Conservation (phyloP, 345 rosid genomes). For the Erysimum cheiranthoides region DNA sequence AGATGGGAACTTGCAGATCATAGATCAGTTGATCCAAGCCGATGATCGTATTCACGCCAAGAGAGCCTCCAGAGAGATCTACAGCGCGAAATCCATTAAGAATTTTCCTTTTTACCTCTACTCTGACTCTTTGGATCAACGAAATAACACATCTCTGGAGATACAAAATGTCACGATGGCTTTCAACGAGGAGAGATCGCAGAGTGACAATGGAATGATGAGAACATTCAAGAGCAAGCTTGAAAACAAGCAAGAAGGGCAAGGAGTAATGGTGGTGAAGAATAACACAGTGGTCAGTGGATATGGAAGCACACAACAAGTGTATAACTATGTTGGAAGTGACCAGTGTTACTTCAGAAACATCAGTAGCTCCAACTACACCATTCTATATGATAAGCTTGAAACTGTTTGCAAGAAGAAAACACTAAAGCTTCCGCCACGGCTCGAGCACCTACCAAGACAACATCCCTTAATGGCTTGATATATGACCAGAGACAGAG, state of each 20-base stretch:
- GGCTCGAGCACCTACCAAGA: constrained; percentile 16
- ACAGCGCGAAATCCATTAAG: constrained; percentile 51
- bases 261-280: constrained; percentile 56
- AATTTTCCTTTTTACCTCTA: constrained; percentile 55
- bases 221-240: constrained; percentile 47
- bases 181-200: constrained; percentile 59
- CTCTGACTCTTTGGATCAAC: constrained; percentile 48
- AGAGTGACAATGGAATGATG: constrained; percentile 35
- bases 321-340: constrained; percentile 55
- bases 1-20: constrained; percentile 59
- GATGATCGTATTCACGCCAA: constrained; percentile 55
- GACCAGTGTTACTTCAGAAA: constrained; percentile 74
- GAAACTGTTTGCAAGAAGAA: constrained; percentile 45
- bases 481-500: constrained; percentile 16
- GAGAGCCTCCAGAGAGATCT: constrained; percentile 39
- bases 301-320: constrained; percentile 61
- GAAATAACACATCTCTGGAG: constrained; percentile 44
- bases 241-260: constrained; percentile 60
- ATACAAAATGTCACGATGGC: constrained; percentile 59
- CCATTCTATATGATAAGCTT: constrained; percentile 58
- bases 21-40: constrained; percentile 63
- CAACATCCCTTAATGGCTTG: constrained; percentile 24
- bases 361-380: constrained; percentile 73
- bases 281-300: constrained; percentile 57
- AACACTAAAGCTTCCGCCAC: constrained; percentile 29